A percentile compares a stretch with the other conserved stretches of the same genome.
phyloP scores from a whole-genome alignment of 163 green algal species.

The Scenedesmus sp. region DNA sequence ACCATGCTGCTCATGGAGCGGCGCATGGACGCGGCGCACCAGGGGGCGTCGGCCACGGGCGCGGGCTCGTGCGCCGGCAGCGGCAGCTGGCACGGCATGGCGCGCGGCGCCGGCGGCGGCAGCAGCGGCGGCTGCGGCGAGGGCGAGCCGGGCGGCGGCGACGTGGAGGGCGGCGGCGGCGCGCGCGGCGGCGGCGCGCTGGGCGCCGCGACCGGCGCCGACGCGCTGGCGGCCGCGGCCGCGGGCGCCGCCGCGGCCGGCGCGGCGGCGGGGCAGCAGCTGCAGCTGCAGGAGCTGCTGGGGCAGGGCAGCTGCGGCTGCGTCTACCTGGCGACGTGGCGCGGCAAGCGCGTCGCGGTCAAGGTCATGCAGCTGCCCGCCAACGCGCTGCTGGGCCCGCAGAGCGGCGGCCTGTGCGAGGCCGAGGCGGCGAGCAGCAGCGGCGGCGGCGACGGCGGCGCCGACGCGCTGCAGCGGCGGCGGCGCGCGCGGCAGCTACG shows the following conservation, averaged over 20 bases:
- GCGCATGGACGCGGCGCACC: conserved; percentile 25
- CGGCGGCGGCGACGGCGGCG: conserved; percentile 51
- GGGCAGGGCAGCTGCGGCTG: conserved; percentile 46
- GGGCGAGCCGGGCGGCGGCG: not conserved
- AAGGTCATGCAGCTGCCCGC: conserved; percentile 52
- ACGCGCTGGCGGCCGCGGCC: not conserved
- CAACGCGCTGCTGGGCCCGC: conserved; percentile 22
- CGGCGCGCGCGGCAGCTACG: conserved; percentile 10
- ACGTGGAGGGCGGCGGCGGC: not conserved
- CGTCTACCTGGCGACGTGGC: conserved; percentile 49
- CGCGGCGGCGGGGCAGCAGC: conserved; percentile 10
- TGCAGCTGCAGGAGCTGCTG: conserved; percentile 46
- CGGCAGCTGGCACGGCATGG: not conserved
- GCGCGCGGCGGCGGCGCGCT: not conserved
- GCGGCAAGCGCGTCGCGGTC: conserved; percentile 48
- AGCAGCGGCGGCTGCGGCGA: not conserved
- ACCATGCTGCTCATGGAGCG: conserved; percentile 44
- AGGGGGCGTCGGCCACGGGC: not conserved
- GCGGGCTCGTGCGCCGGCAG: not conserved
- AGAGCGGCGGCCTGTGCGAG: too few relatives aligned
- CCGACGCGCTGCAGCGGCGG: not conserved
- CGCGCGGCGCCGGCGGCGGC: not conserved
- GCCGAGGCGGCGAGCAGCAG: conserved; percentile 40
- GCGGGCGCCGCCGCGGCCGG: not conserved
- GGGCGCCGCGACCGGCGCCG: too few relatives aligned